phyloP scores from a whole-genome alignment of 2,329 filamentous ascomycete species.

The Exophiala viscosa region DNA sequence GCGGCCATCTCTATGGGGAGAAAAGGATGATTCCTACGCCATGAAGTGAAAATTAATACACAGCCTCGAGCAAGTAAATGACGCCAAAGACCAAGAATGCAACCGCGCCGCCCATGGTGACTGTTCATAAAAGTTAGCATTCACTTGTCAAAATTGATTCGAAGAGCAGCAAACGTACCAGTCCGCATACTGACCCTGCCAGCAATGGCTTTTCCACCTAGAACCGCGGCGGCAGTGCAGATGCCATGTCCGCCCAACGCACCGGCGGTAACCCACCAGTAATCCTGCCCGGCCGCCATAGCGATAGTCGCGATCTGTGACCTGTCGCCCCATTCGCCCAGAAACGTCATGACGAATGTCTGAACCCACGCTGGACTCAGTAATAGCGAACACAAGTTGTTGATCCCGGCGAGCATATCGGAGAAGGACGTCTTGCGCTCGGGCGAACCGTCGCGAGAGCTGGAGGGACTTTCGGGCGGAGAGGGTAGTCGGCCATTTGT shows the following conservation, averaged over 20 bases:
- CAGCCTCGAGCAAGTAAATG: constrained; percentile 82
- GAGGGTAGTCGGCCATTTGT: constrained; percentile 74
- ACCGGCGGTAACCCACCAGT: constrained; percentile 96
- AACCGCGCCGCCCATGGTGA: constrained; percentile 84
- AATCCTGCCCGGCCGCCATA: constrained; percentile 97
- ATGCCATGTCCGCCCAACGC: constrained; percentile 81
- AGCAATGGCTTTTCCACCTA: constrained; percentile 88
- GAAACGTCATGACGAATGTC: constrained; percentile 97
- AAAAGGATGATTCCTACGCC: background rate
- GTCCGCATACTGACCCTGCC: constrained; percentile 92
- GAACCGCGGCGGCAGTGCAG: constrained; percentile 86
- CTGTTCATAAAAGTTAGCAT: constrained; percentile 45
- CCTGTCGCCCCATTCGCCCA: constrained; percentile 96
- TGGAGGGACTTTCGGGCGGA: constrained; percentile 72
- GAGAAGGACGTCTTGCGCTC: constrained; percentile 44
- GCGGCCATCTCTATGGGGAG: too few species aligned
- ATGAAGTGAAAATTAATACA: constrained; percentile 45
- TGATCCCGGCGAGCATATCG: constrained; percentile 60
- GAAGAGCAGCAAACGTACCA: constrained; percentile 60
- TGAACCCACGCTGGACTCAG: constrained; percentile 97
- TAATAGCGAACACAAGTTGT: constrained; percentile 81
- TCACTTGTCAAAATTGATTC: background rate
- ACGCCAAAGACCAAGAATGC: constrained; percentile 89
- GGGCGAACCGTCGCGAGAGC: constrained; percentile 58
- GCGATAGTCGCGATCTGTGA: constrained; percentile 98